These are phyloP conservation scores for Hericium alpestre DNA, from an alignment of 768 basidiomycete genomes.

Conservation along the genomic window DNA sequence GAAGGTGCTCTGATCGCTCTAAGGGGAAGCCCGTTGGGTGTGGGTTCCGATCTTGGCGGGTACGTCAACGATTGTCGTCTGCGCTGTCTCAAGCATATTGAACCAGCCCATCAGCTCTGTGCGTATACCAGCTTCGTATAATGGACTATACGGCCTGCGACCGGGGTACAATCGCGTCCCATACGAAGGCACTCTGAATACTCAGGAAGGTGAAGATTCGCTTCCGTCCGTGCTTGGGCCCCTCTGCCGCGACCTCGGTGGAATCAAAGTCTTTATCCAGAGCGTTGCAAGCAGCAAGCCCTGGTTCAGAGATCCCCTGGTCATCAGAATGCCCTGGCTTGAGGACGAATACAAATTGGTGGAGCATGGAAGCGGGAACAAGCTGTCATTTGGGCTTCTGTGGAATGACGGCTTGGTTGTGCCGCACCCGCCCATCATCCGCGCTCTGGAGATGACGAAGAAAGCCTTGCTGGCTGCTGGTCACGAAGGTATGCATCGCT, in stretches of 20 bases:
- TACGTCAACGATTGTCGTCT: slow-evolving; percentile 18
- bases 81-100: not conserved
- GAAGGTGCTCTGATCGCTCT: slow-evolving; percentile 69
- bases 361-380: slow-evolving; percentile 45
- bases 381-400: slow-evolving; percentile 19
- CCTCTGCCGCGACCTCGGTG: slow-evolving; percentile 43
- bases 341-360: slow-evolving; percentile 46
- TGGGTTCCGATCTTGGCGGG: slow-evolving; percentile 80
- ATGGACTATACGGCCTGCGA: slow-evolving; percentile 61
- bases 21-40: slow-evolving; percentile 41
- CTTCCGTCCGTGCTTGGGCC: slow-evolving; percentile 69
- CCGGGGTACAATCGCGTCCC: slow-evolving; percentile 65
- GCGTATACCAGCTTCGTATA: slow-evolving; percentile 58
- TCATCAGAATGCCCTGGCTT: slow-evolving; percentile 48
- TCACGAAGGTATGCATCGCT: slow-evolving; percentile 28
- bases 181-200: slow-evolving; percentile 54
- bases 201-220: slow-evolving; percentile 62
- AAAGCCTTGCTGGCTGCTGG: slow-evolving; percentile 37
- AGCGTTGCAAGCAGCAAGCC: slow-evolving; percentile 48
- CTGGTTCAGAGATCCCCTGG: slow-evolving; percentile 58
- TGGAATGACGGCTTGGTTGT: slow-evolving; percentile 38
- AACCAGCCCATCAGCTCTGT: slow-evolving; percentile 37
- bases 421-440: slow-evolving; percentile 41
- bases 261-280: slow-evolving; percentile 58
- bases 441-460: slow-evolving; percentile 40